Base-by-base conservation (phyloP, 164 flowering plant species). In the Berberis thunbergii region DNA sequence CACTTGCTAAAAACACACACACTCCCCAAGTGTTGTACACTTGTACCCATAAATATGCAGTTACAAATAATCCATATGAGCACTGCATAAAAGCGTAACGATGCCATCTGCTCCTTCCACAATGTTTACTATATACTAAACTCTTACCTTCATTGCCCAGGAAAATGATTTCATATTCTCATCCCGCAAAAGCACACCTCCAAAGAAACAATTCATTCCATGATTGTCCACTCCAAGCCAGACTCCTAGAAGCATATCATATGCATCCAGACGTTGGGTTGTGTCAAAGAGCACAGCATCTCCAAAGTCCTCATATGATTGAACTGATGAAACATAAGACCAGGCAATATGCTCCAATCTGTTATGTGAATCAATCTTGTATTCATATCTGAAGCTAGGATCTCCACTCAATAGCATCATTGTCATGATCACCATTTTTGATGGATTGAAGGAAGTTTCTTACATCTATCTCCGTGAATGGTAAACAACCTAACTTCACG, bases 151-250 rank as follows among this genome's bases (percentile, higher is more conserved):
- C 79, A 86, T 63, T 59, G 88, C 89, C 97, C 94, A 89, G 2
- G 88, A 80, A 75, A 89, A 89, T 26, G 89, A 84, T 56, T 77
- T 81, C 69, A 80, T 55, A 66, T 78, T 87, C 72, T 86, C 96
- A 80, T 86, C 93, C 70, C 83, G 76, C 38, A 86, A 69, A 72
- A 89, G 88, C 61, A 78, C 84, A 70, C 97, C 84, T 46, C 91
- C 84, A 69, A 86, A 89, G 57, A 84, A 81, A 66, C 86, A 83
- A 60, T 66, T 73, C 69, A 65, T 71, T n/a, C 97, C 94, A 80
- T 83, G 83, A 75, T 83, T 87, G 69, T 89, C 91, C 49, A 87
- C 81, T 59, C 97, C 97, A 76, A 89, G 62, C 89, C 89, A 89
- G 64, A 87, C 72, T n/a, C 89, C 91, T 2, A 87, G 73, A 56